These are phyloP conservation scores for Sporodiniella umbellata DNA, from an alignment of 371 early-diverging fungal species.

Conservation along the genomic window DNA sequence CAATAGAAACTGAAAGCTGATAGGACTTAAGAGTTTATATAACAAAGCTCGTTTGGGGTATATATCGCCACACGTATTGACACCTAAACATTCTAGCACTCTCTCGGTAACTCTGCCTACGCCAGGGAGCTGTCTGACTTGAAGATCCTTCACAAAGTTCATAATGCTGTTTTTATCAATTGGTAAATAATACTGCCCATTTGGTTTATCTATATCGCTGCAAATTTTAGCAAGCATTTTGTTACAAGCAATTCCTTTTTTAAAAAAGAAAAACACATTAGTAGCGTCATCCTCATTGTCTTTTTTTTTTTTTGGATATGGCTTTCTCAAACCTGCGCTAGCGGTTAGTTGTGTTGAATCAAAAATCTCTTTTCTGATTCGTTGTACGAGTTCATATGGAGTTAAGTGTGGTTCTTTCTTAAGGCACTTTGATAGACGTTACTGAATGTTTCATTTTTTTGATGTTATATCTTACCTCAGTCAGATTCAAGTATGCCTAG, in stretches of 20 bases:
- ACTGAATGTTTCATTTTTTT: no score
- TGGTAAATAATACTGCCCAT: constrained; percentile 53
- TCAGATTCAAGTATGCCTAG: constrained; percentile 61
- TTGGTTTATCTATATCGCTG: constrained; percentile 66
- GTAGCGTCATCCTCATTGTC: no score
- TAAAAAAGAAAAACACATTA: background rate
- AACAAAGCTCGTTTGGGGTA: constrained; percentile 36
- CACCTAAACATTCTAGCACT: constrained; percentile 34
- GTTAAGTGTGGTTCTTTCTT: constrained; percentile 30
- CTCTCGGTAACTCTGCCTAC: constrained; percentile 49
- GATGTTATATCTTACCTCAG: constrained; percentile 29
- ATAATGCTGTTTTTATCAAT: constrained; percentile 26
- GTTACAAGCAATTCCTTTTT: constrained; percentile 64
- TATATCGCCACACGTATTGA: constrained; percentile 37
- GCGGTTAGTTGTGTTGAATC: constrained; percentile 54
- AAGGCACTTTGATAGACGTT: constrained; percentile 23
- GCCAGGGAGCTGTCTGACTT: constrained; percentile 40
- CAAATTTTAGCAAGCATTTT: constrained; percentile 57
- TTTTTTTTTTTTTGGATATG: no score
- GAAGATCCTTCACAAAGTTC: constrained; percentile 25
- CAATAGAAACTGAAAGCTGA: constrained; percentile 37
- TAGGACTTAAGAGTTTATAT: constrained; percentile 39
- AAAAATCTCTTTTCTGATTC: constrained; percentile 56
- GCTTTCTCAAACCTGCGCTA: no score
- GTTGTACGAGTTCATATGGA: constrained; percentile 46